Conservation (phyloP, 2,329 filamentous ascomycete genomes). For the Paracamarosporium sp. region DNA sequence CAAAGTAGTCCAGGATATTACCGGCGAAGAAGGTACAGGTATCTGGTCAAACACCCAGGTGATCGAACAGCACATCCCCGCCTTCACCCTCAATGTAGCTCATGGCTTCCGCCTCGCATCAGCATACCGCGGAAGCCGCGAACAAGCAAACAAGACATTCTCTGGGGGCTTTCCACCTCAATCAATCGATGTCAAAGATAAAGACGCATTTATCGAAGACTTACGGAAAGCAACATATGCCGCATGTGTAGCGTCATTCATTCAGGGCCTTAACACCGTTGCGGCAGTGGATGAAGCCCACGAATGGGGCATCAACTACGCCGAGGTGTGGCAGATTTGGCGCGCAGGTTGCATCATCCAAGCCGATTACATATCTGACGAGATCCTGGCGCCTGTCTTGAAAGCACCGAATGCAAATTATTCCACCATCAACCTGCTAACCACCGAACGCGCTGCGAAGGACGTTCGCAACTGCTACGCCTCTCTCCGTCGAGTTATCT, state of each 20-base stretch:
- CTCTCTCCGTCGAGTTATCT: conserved; percentile 62
- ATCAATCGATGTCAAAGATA: conserved; percentile 37
- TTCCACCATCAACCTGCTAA: conserved; percentile 54
- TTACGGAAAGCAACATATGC: conserved; percentile 68
- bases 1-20: conserved; percentile 74
- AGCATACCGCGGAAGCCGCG: conserved; percentile 64
- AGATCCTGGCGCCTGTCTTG: conserved; percentile 61
- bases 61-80: conserved; percentile 66
- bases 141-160: conserved; percentile 57
- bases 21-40: conserved; percentile 70
- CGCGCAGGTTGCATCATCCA: conserved; percentile 75
- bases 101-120: conserved; percentile 71
- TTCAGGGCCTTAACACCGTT: conserved; percentile 71
- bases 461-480: conserved; percentile 62
- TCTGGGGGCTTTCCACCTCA: conserved; percentile 50
- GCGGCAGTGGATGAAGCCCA: conserved; percentile 64
- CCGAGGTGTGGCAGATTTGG: conserved; percentile 67
- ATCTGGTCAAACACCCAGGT: conserved; percentile 71
- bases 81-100: conserved; percentile 67
- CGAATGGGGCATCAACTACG: conserved; percentile 64
- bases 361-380: conserved; percentile 66
- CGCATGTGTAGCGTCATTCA: conserved; percentile 67
- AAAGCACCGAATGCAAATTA: conserved; percentile 32
- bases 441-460: conserved; percentile 55
- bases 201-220: conserved; percentile 60